phyloP scores from a whole-genome alignment of 2,329 filamentous ascomycete genomes.

The Ilyonectria robusta region DNA sequence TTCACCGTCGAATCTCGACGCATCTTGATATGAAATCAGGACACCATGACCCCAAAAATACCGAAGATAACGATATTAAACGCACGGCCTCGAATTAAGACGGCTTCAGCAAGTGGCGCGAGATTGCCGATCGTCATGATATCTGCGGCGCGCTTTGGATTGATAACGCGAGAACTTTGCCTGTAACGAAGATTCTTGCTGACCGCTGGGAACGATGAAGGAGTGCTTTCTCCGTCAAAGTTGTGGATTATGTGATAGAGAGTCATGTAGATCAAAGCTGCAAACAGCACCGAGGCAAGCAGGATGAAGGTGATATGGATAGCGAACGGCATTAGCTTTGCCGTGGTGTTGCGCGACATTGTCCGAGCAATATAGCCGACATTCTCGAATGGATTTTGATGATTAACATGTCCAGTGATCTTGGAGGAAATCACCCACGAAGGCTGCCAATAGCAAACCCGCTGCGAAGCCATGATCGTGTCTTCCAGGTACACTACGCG shows the following conservation, averaged over 20 bases:
- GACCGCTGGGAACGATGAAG: constrained; percentile 25
- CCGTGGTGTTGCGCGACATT: background rate
- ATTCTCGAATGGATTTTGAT: background rate
- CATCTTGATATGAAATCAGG: background rate
- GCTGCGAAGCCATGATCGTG: constrained; percentile 1
- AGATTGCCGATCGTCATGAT: constrained; percentile 44
- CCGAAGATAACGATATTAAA: constrained; percentile 68
- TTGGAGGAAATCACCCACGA: background rate
- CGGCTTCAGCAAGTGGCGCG: constrained; percentile 52
- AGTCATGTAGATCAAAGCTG: constrained; percentile 54
- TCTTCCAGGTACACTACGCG: constrained; percentile 7
- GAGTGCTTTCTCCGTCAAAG: constrained; percentile 53
- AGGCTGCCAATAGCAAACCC: constrained; percentile 5
- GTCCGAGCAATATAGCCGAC: background rate
- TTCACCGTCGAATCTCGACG: background rate
- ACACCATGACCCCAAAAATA: constrained; percentile 59
- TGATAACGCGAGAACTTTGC: constrained; percentile 36
- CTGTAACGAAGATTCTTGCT: constrained; percentile 37
- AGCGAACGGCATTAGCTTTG: constrained; percentile 45
- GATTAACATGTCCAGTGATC: background rate
- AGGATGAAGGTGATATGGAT: constrained; percentile 52
- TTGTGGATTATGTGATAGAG: background rate
- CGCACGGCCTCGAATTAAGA: constrained; percentile 66
- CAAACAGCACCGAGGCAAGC: constrained; percentile 57
- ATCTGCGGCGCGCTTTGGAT: constrained; percentile 45